A percentile compares a stretch with the other conserved stretches of the same genome.
These are phyloP conservation scores for Aegilops bicornis DNA, from an alignment of 176 grass and related monocot species.

Conservation along the genomic window DNA sequence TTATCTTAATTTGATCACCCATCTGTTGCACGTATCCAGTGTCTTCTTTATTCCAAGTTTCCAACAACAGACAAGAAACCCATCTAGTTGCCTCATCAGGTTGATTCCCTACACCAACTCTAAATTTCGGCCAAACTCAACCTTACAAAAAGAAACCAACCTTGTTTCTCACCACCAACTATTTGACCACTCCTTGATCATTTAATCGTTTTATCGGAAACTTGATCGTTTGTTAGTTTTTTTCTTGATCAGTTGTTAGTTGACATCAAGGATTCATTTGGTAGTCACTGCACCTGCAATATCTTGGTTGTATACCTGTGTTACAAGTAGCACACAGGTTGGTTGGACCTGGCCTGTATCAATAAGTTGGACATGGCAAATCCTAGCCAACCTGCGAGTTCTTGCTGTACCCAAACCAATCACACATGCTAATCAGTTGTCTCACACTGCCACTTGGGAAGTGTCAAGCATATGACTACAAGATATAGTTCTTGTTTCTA, in stretches of 20 bases:
- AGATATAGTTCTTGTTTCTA: background rate
- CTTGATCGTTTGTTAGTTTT: too few relatives aligned
- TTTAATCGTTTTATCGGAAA: background rate
- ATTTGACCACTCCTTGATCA: background rate
- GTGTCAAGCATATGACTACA: background rate
- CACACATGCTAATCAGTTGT: slow-evolving; percentile 16
- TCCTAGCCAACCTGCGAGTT: slow-evolving; percentile 14
- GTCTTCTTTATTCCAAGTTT: background rate
- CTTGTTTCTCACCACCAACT: background rate
- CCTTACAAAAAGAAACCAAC: background rate
- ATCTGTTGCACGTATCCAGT: background rate
- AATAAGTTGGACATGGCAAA: slow-evolving; percentile 7
- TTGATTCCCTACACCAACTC: background rate
- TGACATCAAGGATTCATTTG: background rate
- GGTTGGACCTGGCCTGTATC: slow-evolving; percentile 7
- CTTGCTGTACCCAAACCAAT: slow-evolving; percentile 13
- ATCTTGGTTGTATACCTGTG: background rate
- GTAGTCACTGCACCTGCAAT: background rate
- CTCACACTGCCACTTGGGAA: background rate
- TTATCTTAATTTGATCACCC: background rate
- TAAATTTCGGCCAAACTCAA: background rate
- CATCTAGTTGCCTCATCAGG: background rate
- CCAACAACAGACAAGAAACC: background rate
- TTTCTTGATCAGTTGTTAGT: background rate
- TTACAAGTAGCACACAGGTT: background rate